Conservation (phyloP, 108 stramenopile genomes). For the Fragilaria crotonensis region DNA sequence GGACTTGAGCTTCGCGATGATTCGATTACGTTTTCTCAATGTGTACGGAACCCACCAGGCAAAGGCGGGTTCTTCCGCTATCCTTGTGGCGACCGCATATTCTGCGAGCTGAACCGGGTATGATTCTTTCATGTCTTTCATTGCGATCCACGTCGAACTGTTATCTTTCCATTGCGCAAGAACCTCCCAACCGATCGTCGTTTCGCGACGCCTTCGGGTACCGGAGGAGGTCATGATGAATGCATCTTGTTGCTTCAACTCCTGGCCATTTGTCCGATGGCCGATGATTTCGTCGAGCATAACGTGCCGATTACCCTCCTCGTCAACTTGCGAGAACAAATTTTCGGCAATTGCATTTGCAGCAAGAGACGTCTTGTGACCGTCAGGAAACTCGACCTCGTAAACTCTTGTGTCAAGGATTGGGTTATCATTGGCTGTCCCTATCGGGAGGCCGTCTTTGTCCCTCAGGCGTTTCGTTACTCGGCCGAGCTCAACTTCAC, state of each 20-base stretch:
- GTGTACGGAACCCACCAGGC: too few species aligned
- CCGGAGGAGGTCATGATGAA: background rate
- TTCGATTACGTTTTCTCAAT: too few species aligned
- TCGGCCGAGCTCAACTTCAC: background rate
- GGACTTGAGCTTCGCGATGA: too few species aligned
- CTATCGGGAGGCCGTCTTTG: background rate
- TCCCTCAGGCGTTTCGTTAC: background rate
- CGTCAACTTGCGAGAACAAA: slow-evolving; percentile 11
- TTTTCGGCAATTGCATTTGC: slow-evolving; percentile 17
- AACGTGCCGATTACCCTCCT: slow-evolving; percentile 7
- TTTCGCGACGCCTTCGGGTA: background rate
- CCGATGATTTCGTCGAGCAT: too few species aligned
- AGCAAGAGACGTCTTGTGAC: slow-evolving; percentile 3
- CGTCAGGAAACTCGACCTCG: too few species aligned
- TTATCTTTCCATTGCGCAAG: slow-evolving; percentile 21
- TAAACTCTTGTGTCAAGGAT: slow-evolving; percentile 13
- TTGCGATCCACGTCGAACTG: slow-evolving; percentile 10
- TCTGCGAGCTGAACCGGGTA: slow-evolving; percentile 18
- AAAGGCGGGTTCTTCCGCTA: too few species aligned
- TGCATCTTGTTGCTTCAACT: slow-evolving; percentile 4
- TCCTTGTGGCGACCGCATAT: slow-evolving; percentile 7
- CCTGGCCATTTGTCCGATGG: too few species aligned
- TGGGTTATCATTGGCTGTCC: too few species aligned
- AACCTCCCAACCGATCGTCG: slow-evolving; percentile 13
- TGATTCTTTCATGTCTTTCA: too few species aligned